These are phyloP conservation scores for Neurospora sp. DNA, from an alignment of 495 filamentous ascomycete species.

Conservation along the genomic window DNA sequence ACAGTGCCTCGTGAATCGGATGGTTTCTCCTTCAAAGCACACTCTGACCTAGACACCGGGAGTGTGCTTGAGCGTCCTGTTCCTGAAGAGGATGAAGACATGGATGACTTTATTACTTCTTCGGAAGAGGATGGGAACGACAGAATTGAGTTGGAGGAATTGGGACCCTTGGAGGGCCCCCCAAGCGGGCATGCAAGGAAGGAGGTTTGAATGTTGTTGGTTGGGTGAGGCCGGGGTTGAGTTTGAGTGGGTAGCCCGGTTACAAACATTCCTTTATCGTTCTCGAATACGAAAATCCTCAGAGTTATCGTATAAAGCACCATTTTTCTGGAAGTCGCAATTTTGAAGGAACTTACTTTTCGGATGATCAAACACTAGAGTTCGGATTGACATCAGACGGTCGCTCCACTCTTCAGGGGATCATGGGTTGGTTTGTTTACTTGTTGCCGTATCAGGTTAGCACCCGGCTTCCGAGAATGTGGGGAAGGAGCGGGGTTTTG, in stretches of 20 bases:
- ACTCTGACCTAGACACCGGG: background rate
- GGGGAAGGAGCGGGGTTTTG: background rate
- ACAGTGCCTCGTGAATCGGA: background rate
- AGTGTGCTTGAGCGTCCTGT: background rate
- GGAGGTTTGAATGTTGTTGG: background rate
- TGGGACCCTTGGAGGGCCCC: background rate
- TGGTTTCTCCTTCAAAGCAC: background rate
- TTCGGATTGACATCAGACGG: background rate
- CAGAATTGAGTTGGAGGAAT: background rate
- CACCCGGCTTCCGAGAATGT: background rate
- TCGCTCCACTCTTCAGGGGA: background rate
- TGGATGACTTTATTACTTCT: conserved; percentile 14
- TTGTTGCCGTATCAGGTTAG: background rate
- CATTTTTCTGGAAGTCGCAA: background rate
- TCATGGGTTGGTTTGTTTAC: background rate
- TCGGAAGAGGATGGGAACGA: conserved; percentile 1
- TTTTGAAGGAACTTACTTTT: background rate
- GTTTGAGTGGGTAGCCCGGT: background rate
- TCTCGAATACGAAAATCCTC: background rate
- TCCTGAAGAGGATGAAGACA: conserved; percentile 7
- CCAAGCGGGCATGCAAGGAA: background rate
- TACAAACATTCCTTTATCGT: background rate
- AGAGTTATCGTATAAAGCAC: background rate
- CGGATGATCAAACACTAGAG: background rate
- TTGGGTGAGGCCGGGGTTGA: background rate